These are phyloP conservation scores for Aspergillus hancockii DNA, from an alignment of 495 filamentous ascomycete genomes.

Conservation along the genomic window DNA sequence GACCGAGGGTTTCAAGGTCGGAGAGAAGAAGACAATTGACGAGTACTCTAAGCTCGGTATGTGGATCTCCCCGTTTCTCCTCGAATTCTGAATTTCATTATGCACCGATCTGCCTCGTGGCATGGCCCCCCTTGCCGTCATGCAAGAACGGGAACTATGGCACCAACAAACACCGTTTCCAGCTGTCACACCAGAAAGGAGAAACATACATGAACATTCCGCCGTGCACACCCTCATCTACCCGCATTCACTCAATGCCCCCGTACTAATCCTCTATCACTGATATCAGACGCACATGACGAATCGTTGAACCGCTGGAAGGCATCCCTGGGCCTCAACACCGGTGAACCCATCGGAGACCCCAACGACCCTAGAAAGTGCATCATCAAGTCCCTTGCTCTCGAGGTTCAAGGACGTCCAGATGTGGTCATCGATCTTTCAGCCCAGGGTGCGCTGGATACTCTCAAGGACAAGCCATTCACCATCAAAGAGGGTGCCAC, in stretches of 20 bases:
- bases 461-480: conserved; percentile 85
- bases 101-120: background rate
- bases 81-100: background rate
- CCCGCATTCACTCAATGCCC: background rate
- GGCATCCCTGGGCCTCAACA: conserved; percentile 81
- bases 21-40: conserved; percentile 94
- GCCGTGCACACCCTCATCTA: background rate
- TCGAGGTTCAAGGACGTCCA: conserved; percentile 73
- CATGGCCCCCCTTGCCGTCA: conserved; percentile 1
- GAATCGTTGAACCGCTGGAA: conserved; percentile 97
- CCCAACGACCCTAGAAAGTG: conserved; percentile 77
- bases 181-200: background rate
- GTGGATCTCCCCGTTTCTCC: conserved; percentile 29
- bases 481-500: conserved; percentile 92
- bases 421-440: conserved; percentile 86
- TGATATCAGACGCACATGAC: conserved; percentile 62
- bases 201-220: background rate
- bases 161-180: background rate
- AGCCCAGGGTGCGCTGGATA: conserved; percentile 60
- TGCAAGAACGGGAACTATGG: conserved; percentile 4
- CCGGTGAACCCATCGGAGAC: conserved; percentile 64
- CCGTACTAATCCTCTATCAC: conserved; percentile 11
- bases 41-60: conserved; percentile 90
- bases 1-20: conserved; percentile 95
- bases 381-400: conserved; percentile 86